Base-by-base conservation (phyloP, 2,329 filamentous ascomycete genomes). In the Epichloe bromicola region DNA sequence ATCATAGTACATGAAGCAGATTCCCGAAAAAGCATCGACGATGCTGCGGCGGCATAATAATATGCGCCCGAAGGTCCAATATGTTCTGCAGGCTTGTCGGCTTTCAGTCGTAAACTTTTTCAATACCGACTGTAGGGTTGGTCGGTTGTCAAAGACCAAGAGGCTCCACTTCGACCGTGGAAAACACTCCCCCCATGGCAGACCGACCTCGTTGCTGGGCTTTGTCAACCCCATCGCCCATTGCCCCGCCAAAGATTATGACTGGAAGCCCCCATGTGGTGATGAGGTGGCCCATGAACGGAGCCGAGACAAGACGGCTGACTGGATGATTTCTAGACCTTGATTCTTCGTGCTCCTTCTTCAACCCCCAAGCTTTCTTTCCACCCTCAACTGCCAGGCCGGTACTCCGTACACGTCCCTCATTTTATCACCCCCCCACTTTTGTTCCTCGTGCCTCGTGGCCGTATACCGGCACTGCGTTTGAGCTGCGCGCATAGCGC, bases 211-310 rank as follows among this genome's bases (percentile, higher is more conserved):
- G 10, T 8, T n/a, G 20, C 38, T 48, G 48, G 45, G 41, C 41
- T 15, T 7, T 26, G 23, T 5, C 7, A 12, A 19, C 11, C 19
- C 55, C 41, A 36, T 33, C 38, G 17, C 26, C 33, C 47, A 60
- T 59, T 63, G 63, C 64, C 64, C 64, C 64, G 62, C 64, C 62
- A 63, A 64, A 51, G 26, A 42, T 51, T 20, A 23, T 34, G 43
- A 19, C 26, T 30, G 26, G 26, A 46, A 34, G 43, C 37, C 17
- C 47, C 48, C 46, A 30, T 26, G 26, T 30, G 26, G 26, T 10
- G 2, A 8, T 10, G 2, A 8, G 26, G n/a, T 43, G n/a, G 46
- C 39, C 38, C 50, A 49, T 36, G 38, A 40, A 43, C 12, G 34
- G n/a, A 54, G 47, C 56, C 54, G 56, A 55, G 44, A 55, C 26